Evolutionary conservation across 257 asterid species (phyloP).

Genomic region (Datura wrightii): DNA sequence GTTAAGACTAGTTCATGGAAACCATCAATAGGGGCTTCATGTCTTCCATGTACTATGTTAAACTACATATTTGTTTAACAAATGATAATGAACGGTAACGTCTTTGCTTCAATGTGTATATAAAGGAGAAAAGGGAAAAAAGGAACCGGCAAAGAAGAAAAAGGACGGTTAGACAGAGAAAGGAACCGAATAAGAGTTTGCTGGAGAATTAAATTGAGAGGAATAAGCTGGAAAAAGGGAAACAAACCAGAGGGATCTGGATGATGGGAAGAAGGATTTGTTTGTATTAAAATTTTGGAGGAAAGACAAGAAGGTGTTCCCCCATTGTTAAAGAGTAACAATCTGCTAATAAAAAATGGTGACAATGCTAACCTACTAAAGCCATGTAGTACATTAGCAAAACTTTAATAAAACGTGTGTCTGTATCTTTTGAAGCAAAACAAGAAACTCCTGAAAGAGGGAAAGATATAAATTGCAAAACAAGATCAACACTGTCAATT

Average conservation of each 20-base stretch:
- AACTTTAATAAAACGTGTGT: background rate
- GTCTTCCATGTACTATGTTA: constrained; percentile 1
- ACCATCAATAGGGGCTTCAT: background rate
- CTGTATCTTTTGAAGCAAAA: background rate
- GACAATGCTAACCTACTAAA: background rate
- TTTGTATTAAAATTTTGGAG: no score
- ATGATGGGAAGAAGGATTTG: no score
- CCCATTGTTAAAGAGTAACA: no score
- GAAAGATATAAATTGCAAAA: constrained; percentile 14
- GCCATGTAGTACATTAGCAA: background rate
- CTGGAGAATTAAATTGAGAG: no score
- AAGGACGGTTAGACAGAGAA: no score
- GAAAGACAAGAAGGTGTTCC: no score
- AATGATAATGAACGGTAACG: background rate
- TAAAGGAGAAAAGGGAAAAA: constrained; percentile 14
- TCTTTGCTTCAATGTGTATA: no score
- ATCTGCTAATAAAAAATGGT: no score
- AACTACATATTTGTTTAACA: background rate
- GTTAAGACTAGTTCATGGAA: constrained; percentile 6
- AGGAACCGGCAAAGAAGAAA: background rate
- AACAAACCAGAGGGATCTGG: no score
- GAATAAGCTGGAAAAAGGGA: no score
- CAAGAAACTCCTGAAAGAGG: background rate
- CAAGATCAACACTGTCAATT: background rate
- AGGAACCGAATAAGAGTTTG: no score